Evolutionary conservation across 2,329 filamentous ascomycete species (phyloP).

Genomic region (Emmonsia crescens): DNA sequence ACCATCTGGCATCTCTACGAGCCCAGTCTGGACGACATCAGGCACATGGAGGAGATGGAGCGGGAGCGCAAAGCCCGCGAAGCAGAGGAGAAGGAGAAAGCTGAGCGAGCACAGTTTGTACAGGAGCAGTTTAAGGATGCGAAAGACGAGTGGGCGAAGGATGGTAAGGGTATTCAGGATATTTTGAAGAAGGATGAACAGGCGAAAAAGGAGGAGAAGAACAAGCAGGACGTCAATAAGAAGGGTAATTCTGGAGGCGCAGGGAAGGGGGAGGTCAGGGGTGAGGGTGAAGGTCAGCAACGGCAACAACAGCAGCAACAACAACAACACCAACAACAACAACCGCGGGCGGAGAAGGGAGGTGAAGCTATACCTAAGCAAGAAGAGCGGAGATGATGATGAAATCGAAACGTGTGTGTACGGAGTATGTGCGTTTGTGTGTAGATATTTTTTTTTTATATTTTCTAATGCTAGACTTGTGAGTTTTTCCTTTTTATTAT

Average conservation of each 20-base stretch:
- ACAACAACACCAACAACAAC: not conserved
- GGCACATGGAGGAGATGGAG: slow-evolving; percentile 99
- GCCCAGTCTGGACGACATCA: slow-evolving; percentile 92
- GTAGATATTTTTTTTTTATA: slow-evolving; percentile 1
- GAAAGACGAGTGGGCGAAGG: slow-evolving; percentile 75
- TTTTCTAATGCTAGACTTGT: slow-evolving; percentile 11
- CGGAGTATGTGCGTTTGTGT: not conserved
- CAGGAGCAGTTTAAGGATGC: slow-evolving; percentile 70
- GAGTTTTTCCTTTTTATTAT: slow-evolving; percentile 1
- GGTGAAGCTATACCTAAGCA: not conserved
- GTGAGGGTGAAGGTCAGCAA: not conserved
- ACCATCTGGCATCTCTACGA: slow-evolving; percentile 99
- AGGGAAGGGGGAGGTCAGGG: no score
- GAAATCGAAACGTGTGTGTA: not conserved
- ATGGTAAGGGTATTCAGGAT: slow-evolving; percentile 68
- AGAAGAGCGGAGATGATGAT: not conserved
- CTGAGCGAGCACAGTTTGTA: slow-evolving; percentile 63
- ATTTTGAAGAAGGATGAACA: slow-evolving; percentile 50
- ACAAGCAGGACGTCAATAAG: slow-evolving; percentile 8
- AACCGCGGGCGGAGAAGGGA: not conserved
- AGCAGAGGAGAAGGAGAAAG: slow-evolving; percentile 63
- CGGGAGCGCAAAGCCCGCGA: slow-evolving; percentile 69
- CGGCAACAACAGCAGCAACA: not conserved
- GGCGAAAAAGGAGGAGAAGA: slow-evolving; percentile 6
- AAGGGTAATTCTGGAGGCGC: not conserved